Evolutionary conservation across 2,329 filamentous ascomycete species (phyloP), one percentile per base, ranked within the genome.

Genomic region (Calonectria hongkongensis): DNA sequence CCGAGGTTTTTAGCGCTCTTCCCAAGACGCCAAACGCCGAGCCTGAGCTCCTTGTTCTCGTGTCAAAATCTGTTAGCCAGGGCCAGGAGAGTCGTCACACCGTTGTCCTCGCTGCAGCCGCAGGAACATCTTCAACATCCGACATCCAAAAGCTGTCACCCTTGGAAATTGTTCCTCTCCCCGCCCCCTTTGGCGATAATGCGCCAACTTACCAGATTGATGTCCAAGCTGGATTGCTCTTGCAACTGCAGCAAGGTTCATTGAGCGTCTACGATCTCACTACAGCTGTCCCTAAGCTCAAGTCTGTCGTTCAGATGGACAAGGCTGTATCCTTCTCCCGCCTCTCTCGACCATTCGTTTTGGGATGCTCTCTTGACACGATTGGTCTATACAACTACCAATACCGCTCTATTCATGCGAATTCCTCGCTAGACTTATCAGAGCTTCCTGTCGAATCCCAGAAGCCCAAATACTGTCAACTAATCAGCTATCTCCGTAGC

Each of bases 341-440:
- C 8, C 85, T 95, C 0, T 94, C 93, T 9, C 90, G 89, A 70
- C 91, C 93, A 9, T 91, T 93, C 5, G 82, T 94, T 1, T 86
- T 96, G 54, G 88, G 91, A 1, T 87, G 90, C n/a, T 92, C 91
- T 0, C 78, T 87, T 0, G 84, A 87, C 12, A 86, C 88, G 0
- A 88, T 94, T 48, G 88, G 86, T 50, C 86, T 94, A 16, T 94
- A 93, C 81, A 95, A 95, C 82, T 90, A 93, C 41, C 90, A 92
- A 72, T 95, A 92, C 81, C 89, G 86, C 36, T 91, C 90, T 9
- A 80, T 91, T n/a, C 90, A 92, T 76, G 88, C 88, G 39, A 87
- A 86, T 15, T 81, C 86, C 6, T 74, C 84, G 2, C 74, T 89
- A 63, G 85, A 89, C 63, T 76, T 87, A n/a, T 85, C 85, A 0